Base-by-base conservation (phyloP, 2,329 filamentous ascomycete species). In the Ophiostoma sp. region DNA sequence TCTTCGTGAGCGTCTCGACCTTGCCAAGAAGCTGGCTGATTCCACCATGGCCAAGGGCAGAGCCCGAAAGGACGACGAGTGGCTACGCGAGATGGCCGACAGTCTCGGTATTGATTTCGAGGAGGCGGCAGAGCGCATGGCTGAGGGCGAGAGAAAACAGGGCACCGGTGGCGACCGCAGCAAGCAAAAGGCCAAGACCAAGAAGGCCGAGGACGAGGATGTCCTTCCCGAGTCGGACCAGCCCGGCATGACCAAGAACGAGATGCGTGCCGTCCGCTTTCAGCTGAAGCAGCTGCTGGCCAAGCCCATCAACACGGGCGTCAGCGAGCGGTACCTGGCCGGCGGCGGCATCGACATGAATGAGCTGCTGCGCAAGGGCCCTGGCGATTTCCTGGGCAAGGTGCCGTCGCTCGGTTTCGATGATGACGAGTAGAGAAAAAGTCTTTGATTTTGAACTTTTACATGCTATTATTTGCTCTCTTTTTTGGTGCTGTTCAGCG, bases 101-200 rank as follows among this genome's bases (percentile, higher is more conserved):
- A 94, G 98, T 73, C 84, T 99, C 0, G 95, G 95, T 0, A 92
- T 98, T 0, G 94, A 97, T 68, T 97, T 96, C 77, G 93, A 98
- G 77, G 93, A 96, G 65, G 93, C 57, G 4, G 68, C 67, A 48
- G 71, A 70, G 60, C 71, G 68, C 57, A 70, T 67, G 68, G 57
- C 60, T 23, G 41, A 52, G 36, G 68, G 27, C 39, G 69, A 57
- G 15, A n/a, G 48, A 7, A 77, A 91, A 88, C 72, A 93, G 15
- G 65, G 52, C 52, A 62, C 70, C 2, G 67, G 23, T 54, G 67
- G 67, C 17, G 69, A 68, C 62, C 48, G 67, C 44, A 41, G 20
- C 66, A 69, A 96, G 48, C 93, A 96, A 67, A 92, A 95, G 67
- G 91, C 90, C 74, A 84, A 85, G 76, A 86, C 86, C 67, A 89